Conservation (phyloP, 768 basidiomycete genomes). For the Kwoniella botswanensis region DNA sequence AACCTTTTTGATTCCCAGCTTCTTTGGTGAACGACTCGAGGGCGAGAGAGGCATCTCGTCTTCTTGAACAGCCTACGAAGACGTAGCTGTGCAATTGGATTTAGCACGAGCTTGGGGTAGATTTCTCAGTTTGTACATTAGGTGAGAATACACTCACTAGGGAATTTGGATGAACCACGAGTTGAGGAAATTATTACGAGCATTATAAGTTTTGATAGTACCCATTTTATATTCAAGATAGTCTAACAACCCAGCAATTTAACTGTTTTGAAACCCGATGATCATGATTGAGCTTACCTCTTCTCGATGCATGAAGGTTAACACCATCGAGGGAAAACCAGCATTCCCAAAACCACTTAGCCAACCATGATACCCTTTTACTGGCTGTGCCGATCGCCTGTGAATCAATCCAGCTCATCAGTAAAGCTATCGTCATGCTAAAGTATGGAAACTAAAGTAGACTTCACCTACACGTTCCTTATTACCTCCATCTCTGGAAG, state of each 20-base stretch:
- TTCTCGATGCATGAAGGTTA: slow-evolving; percentile 63
- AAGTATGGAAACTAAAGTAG: neutral
- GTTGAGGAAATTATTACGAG: slow-evolving; percentile 71
- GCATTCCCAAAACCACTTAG: slow-evolving; percentile 79
- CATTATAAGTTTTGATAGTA: slow-evolving; percentile 75
- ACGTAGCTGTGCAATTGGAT: slow-evolving; percentile 62
- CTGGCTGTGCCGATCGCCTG: slow-evolving; percentile 69
- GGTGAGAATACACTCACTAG: slow-evolving; percentile 16
- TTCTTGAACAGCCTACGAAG: slow-evolving; percentile 73
- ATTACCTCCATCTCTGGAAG: slow-evolving; percentile 49
- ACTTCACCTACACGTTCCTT: slow-evolving; percentile 41
- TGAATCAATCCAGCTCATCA: slow-evolving; percentile 31
- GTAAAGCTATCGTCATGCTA: too few species aligned
- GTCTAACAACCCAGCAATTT: slow-evolving; percentile 51
- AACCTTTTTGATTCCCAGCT: slow-evolving; percentile 62
- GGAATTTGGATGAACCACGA: slow-evolving; percentile 71
- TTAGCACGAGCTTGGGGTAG: too few species aligned
- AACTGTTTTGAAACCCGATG: neutral
- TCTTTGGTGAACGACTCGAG: slow-evolving; percentile 66
- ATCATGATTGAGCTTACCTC: slow-evolving; percentile 51
- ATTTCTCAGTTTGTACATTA: too few species aligned
- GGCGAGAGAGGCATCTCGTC: slow-evolving; percentile 66
- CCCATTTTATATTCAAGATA: slow-evolving; percentile 81
- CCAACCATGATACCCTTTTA: slow-evolving; percentile 69
- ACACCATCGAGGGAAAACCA: slow-evolving; percentile 63